These are phyloP conservation scores for Chamaenerion angustifolium DNA, from an alignment of 345 rosid genomes.

Conservation along the genomic window DNA sequence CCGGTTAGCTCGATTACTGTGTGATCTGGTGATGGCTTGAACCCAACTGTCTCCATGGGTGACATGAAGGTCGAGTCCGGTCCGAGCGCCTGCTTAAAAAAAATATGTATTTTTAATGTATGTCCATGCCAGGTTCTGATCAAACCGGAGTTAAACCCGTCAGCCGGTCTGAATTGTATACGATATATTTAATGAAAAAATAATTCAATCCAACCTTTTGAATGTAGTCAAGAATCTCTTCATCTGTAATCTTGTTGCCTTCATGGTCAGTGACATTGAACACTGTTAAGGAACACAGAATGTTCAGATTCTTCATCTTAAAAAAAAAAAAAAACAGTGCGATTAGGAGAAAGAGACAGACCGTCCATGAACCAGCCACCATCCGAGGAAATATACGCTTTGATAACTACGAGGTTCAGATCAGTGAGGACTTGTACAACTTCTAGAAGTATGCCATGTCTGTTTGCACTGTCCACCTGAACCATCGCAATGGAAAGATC, in stretches of 20 bases:
- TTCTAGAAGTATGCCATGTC: constrained; percentile 83
- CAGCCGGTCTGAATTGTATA: too few species aligned
- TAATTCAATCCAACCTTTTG: constrained; percentile 42
- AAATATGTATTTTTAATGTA: too few species aligned
- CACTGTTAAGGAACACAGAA: constrained; percentile 38
- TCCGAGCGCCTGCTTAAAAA: constrained; percentile 61
- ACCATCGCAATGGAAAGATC: neutral
- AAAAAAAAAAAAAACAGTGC: too few species aligned
- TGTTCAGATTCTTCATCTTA: neutral
- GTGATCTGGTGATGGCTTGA: constrained; percentile 51
- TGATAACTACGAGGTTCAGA: constrained; percentile 64
- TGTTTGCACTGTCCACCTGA: constrained; percentile 93
- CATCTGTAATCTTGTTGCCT: constrained; percentile 72
- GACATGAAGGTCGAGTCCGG: constrained; percentile 63
- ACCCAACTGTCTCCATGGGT: constrained; percentile 60
- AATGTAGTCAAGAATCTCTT: constrained; percentile 60
- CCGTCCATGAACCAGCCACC: constrained; percentile 99
- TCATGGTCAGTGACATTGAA: constrained; percentile 82
- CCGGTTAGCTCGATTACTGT: constrained; percentile 79
- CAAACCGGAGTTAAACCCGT: too few species aligned
- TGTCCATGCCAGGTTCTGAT: too few species aligned
- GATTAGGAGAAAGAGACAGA: constrained; percentile 9
- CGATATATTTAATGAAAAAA: too few species aligned
- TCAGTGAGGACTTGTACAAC: constrained; percentile 93
- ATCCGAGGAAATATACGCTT: constrained; percentile 94